These are phyloP conservation scores for Suzukiozyma palmioleophila DNA, from an alignment of 1,139 yeast genomes.

Conservation along the genomic window DNA sequence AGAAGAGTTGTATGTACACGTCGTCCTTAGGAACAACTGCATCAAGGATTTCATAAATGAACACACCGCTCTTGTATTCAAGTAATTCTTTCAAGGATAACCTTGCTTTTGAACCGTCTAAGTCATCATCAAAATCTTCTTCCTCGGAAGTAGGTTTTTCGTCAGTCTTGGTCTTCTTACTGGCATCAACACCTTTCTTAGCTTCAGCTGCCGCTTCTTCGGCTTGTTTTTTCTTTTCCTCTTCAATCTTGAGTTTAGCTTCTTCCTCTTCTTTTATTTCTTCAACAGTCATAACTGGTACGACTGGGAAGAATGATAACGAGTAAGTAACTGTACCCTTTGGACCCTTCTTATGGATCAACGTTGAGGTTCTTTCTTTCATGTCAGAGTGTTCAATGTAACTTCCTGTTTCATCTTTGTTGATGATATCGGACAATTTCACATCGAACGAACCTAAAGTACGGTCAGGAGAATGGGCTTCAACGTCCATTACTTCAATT, in stretches of 20 bases:
- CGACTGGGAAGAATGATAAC: slow-evolving; percentile 75
- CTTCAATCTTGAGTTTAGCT: slow-evolving; percentile 22
- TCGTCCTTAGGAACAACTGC: slow-evolving; percentile 52
- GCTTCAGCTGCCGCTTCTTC: slow-evolving; percentile 25
- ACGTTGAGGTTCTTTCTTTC: slow-evolving; percentile 53
- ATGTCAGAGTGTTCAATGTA: slow-evolving; percentile 59
- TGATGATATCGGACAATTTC: slow-evolving; percentile 61
- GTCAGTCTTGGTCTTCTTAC: slow-evolving; percentile 10
- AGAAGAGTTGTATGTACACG: slow-evolving; percentile 64
- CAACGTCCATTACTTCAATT: slow-evolving; percentile 90
- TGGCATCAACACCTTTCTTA: slow-evolving; percentile 17
- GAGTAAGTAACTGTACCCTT: slow-evolving; percentile 75
- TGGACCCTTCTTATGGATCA: slow-evolving; percentile 71
- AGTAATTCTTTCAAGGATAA: slow-evolving; percentile 61
- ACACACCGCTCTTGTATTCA: slow-evolving; percentile 68
- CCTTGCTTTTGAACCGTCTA: slow-evolving; percentile 39
- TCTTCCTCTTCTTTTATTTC: slow-evolving; percentile 59
- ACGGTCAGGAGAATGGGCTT: slow-evolving; percentile 71
- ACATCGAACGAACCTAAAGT: slow-evolving; percentile 80
- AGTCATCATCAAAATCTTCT: slow-evolving; percentile 10
- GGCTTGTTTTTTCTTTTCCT: slow-evolving; percentile 29
- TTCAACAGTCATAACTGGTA: slow-evolving; percentile 72
- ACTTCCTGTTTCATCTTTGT: slow-evolving; percentile 61
- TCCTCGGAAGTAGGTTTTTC: slow-evolving; percentile 17
- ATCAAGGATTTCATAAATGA: slow-evolving; percentile 61